These are phyloP conservation scores for Neoconidiobolus thromboides DNA, from an alignment of 371 early-diverging fungal genomes.

Conservation along the genomic window DNA sequence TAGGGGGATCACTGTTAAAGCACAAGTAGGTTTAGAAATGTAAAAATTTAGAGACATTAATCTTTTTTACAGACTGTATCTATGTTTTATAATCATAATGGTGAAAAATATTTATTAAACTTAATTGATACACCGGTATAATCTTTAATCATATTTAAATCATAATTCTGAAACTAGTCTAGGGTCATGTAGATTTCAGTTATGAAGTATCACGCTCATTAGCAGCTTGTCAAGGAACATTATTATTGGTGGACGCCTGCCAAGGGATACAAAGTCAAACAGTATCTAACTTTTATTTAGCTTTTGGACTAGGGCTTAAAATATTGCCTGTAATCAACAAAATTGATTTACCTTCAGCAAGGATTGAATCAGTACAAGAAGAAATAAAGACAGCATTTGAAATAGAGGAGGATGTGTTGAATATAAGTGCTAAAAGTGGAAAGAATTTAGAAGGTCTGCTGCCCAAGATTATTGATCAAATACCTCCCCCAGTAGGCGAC, in stretches of 20 bases:
- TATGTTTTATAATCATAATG: slow-evolving; percentile 61
- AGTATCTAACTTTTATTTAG: slow-evolving; percentile 89
- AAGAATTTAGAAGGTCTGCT: slow-evolving; percentile 57
- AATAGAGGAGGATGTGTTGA: slow-evolving; percentile 30
- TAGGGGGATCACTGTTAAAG: slow-evolving; percentile 94
- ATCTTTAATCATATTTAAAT: background rate
- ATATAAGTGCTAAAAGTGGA: slow-evolving; percentile 83
- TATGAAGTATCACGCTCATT: slow-evolving; percentile 86
- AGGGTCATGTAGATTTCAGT: slow-evolving; percentile 67
- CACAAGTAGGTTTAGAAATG: slow-evolving; percentile 43
- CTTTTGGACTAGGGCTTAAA: slow-evolving; percentile 65
- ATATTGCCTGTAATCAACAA: slow-evolving; percentile 92
- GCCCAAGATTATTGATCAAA: slow-evolving; percentile 50
- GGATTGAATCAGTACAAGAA: slow-evolving; percentile 45
- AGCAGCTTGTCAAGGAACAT: slow-evolving; percentile 76
- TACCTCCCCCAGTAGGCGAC: slow-evolving; percentile 54
- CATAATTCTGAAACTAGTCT: background rate
- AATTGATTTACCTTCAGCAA: slow-evolving; percentile 81
- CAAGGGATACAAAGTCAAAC: slow-evolving; percentile 91
- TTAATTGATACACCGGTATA: slow-evolving; percentile 74
- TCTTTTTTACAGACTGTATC: slow-evolving; percentile 45
- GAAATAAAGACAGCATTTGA: slow-evolving; percentile 84
- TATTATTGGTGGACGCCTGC: slow-evolving; percentile 74
- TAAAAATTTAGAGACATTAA: slow-evolving; percentile 1
- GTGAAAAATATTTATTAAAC: slow-evolving; percentile 59